Evolutionary conservation across 2,329 filamentous ascomycete species (phyloP).

Genomic region (Metarhizium robertsii): DNA sequence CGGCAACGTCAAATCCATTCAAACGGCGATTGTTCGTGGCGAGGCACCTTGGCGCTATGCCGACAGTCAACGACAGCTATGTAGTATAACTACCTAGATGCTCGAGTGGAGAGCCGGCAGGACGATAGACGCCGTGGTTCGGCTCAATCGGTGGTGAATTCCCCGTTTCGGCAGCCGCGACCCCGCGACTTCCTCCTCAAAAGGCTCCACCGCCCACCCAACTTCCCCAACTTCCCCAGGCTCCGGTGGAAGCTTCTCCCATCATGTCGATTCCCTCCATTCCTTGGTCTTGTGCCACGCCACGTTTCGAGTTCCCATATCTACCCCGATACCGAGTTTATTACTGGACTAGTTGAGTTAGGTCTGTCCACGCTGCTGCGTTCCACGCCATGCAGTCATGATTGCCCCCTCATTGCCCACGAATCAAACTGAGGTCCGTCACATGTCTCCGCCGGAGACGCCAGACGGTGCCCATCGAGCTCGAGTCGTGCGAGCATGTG

Average conservation of each 20-base stretch:
- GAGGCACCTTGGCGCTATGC: too few species aligned
- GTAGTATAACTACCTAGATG: too few species aligned
- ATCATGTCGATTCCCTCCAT: neutral
- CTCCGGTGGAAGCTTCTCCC: neutral
- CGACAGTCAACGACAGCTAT: too few species aligned
- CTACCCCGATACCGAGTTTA: neutral
- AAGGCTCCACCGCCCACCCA: neutral
- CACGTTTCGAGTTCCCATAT: neutral
- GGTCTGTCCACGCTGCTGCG: neutral
- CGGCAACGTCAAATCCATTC: neutral
- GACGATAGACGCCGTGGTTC: too few species aligned
- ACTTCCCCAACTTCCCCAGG: neutral
- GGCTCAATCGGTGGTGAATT: neutral
- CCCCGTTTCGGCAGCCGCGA: neutral
- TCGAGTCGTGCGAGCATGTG: constrained; percentile 2
- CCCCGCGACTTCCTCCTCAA: neutral
- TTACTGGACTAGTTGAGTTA: neutral
- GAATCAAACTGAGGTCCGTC: neutral
- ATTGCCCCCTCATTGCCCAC: neutral
- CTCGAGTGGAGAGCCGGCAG: too few species aligned
- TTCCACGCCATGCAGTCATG: neutral
- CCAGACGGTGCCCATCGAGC: neutral
- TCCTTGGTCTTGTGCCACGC: neutral
- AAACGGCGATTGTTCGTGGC: neutral
- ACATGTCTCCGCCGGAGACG: constrained; percentile 1